Evolutionary conservation across 768 basidiomycete genomes (phyloP), one percentile per base, ranked within the genome.

Genomic region (Mrakia frigida): DNA sequence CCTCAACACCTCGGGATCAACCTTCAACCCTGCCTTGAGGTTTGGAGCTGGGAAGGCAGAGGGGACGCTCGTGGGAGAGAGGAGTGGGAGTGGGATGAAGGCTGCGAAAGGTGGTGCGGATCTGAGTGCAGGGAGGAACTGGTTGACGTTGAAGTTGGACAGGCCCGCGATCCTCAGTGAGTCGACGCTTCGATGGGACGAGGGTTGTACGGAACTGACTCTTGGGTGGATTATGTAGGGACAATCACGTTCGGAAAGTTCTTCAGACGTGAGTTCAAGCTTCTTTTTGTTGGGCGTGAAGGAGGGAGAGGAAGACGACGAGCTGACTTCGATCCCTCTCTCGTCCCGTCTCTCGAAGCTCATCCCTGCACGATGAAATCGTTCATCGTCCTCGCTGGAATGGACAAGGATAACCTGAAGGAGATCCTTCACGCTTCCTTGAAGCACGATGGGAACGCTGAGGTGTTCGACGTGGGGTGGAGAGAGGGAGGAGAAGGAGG

Each of bases 341-440:
- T 43, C 33, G 18, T 0, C 23, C n/a, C 43, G 3, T 50, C 13
- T 28, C 65, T 13, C 52, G 11, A 77, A 76, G 75, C 68, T 23
- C 80, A 80, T 74, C 80, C 80, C 6, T 80, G 80, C 61, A 80
- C 79, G 35, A 59, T 79, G 31, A 79, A 79, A 43, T 46, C 46
- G 25, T 73, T 78, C 35, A 67, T 69, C 10, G 65, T 80, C 56
- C 43, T 59, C 14, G 80, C 79, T n/a, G 80, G 80, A 7, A 35
- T 71, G 31, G 39, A 70, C 7, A 72, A 69, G 18, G 46, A 68
- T 6, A 73, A 75, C 46, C 65, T 80, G 21, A 70, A 77, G 59
- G 71, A 73, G 56, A 59, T 79, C 39, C 33, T 61, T 21, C n/a
- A 56, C 25, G 65, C 65, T 21, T 56, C 69, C 9, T 73, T 80